Percentiles rank a stretch among this genome's conserved stretches.
These are phyloP conservation scores for Thielaviopsis cerberus DNA, from an alignment of 2,329 filamentous ascomycete genomes.

Conservation along the genomic window DNA sequence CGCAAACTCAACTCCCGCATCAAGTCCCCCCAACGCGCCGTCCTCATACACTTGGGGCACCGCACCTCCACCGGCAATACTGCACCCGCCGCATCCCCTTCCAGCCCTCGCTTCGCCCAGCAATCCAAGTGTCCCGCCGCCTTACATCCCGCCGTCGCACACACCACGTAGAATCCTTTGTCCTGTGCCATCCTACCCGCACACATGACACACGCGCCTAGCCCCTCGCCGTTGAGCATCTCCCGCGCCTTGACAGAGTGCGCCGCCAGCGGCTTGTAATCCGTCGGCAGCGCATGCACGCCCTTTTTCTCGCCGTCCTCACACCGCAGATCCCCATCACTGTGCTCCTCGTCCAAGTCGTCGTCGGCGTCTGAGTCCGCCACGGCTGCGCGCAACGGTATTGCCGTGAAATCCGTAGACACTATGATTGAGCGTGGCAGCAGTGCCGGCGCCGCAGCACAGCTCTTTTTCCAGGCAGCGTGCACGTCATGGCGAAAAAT, in stretches of 20 bases:
- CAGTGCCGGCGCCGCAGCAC: constrained; percentile 27
- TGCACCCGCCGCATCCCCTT: constrained; percentile 17
- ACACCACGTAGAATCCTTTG: constrained; percentile 37
- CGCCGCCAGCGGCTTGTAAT: constrained; percentile 33
- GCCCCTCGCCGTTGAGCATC: constrained; percentile 35
- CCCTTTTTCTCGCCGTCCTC: constrained; percentile 21
- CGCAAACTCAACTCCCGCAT: constrained; percentile 69
- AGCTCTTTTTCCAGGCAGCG: constrained; percentile 46
- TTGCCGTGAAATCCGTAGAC: constrained; percentile 33
- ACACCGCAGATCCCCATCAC: neutral
- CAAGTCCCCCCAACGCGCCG: constrained; percentile 54
- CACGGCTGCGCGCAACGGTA: constrained; percentile 5
- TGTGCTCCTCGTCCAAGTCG: neutral
- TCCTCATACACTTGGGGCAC: constrained; percentile 51
- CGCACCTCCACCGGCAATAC: constrained; percentile 49
- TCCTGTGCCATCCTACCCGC: constrained; percentile 25
- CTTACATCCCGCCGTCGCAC: constrained; percentile 33
- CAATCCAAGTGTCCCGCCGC: constrained; percentile 41
- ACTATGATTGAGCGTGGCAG: constrained; percentile 33
- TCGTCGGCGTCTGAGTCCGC: constrained; percentile 3
- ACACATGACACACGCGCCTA: constrained; percentile 38
- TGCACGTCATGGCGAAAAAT: constrained; percentile 61
- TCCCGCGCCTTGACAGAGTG: constrained; percentile 38
- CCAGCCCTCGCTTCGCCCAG: constrained; percentile 36
- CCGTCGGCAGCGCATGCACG: constrained; percentile 35